phyloP scores from a whole-genome alignment of 192 early-diverging fungal species.

The Pilobolus umbonatus region DNA sequence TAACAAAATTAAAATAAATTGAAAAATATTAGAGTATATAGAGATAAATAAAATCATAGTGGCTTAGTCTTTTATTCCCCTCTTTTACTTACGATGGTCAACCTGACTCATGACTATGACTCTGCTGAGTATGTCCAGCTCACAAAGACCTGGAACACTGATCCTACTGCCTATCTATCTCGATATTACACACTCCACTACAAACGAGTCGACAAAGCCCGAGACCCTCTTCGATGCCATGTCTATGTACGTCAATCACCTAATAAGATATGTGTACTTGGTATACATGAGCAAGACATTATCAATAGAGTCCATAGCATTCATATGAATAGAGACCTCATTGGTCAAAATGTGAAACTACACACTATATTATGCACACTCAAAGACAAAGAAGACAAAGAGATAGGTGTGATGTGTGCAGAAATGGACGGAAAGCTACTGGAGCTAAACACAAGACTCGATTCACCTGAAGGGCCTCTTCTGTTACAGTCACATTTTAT shows the following conservation, averaged over 20 bases:
- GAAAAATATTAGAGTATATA: too few relatives aligned
- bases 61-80: too few relatives aligned
- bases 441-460: constrained; percentile 10
- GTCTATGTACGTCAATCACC: constrained; percentile 19
- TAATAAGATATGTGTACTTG: constrained; percentile 18
- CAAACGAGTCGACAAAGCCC: not conserved
- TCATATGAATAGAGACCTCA: not conserved
- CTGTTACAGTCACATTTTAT: constrained; percentile 3
- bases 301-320: not conserved
- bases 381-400: not conserved
- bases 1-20: too few relatives aligned
- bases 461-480: not conserved
- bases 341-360: constrained; percentile 2
- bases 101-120: too few relatives aligned
- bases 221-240: not conserved
- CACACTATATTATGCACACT: not conserved
- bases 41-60: too few relatives aligned
- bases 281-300: not conserved
- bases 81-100: too few relatives aligned
- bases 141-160: constrained; percentile 5
- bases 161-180: constrained; percentile 4
- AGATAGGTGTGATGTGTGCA: not conserved
- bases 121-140: not conserved
- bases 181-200: constrained; percentile 15
- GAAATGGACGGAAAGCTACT: constrained; percentile 15